Base-by-base conservation (phyloP, 2,329 filamentous ascomycete species). In the Colletotrichum tabaci region DNA sequence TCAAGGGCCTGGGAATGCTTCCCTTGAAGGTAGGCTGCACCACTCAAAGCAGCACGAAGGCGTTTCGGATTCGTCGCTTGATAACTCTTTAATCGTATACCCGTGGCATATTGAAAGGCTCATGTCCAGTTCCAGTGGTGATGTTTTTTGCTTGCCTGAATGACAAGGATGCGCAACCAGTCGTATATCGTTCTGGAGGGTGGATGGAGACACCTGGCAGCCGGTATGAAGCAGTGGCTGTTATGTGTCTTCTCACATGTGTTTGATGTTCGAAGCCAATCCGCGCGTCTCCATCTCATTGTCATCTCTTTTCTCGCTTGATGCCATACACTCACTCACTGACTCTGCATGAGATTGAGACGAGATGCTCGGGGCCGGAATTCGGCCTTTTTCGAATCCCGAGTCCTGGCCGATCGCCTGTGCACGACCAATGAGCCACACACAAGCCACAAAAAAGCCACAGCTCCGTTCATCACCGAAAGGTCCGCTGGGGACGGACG, bases 81-180 rank as follows among this genome's bases (percentile, higher is more conserved):
- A 50, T 62, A 67, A 62, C 35, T 62, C 30, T 57, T 40, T 67
- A 71, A 67, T 71, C 42, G 50, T 52, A 62, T 67, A 71, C 64
- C 67, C 60, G 47, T 61, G 46, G 35, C 30, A 61, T 44, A 61
- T 2, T 30, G 30, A 10, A 23, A 3, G n/a, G 6, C 23, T 40
- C n/a, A 13, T 56, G 2, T 12, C 3, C 5, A n/a, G 1, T 44
- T 3, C 4, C 42, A 21, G 4, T 40, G 15, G 16, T 21, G 13
- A 64, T 44, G 30, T 30, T 23, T 23, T 53, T 35, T 52, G 18
- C 9, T 4, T 49, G 26, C 0, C 18, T 30, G 30, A 30, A 30
- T 8, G 30, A 30, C 30, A 7, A 8, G 30, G 7, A 30, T 30
- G 30, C 30, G 30, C 30, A 30, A 30, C 30, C 30, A 30, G 30